A percentile compares a stretch with the other conserved stretches of the same genome.
Evolutionary conservation across 495 filamentous ascomycete species (phyloP).

Genomic region (Annulohypoxylon nitens): DNA sequence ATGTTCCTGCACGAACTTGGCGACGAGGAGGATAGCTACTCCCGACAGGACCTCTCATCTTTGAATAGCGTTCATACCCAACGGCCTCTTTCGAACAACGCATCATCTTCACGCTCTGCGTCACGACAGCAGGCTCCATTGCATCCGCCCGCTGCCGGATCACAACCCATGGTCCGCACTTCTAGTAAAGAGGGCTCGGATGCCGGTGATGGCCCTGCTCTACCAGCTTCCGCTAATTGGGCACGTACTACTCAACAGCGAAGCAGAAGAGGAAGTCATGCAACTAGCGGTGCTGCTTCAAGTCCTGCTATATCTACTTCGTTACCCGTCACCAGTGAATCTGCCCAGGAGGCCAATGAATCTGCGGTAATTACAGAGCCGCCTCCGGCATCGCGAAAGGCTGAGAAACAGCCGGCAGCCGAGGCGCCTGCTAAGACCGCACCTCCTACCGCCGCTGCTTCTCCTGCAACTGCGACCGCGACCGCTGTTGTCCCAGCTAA

Average conservation of each 20-base stretch:
- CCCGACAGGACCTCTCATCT: conserved; percentile 93
- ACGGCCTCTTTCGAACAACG: conserved; percentile 65
- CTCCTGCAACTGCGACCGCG: not conserved
- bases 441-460: not conserved
- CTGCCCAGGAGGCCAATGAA: conserved; percentile 53
- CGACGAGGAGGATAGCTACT: conserved; percentile 97
- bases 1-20: conserved; percentile 98
- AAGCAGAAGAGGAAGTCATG: conserved; percentile 79
- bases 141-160: conserved; percentile 63
- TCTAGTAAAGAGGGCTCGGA: conserved; percentile 81
- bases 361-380: conserved; percentile 42
- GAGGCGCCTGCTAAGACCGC: conserved; percentile 27
- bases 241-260: conserved; percentile 81
- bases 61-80: conserved; percentile 90
- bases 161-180: conserved; percentile 80
- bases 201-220: conserved; percentile 80
- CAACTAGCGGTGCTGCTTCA: conserved; percentile 80
- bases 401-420: conserved; percentile 42
- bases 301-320: conserved; percentile 81
- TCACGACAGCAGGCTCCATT: conserved; percentile 66
- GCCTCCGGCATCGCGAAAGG: conserved; percentile 38
- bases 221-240: conserved; percentile 95
- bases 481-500: not conserved
- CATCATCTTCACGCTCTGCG: conserved; percentile 60
- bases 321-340: conserved; percentile 65